Base-by-base conservation (phyloP, 805 yeast species). In the Starmerella vaccinii region DNA sequence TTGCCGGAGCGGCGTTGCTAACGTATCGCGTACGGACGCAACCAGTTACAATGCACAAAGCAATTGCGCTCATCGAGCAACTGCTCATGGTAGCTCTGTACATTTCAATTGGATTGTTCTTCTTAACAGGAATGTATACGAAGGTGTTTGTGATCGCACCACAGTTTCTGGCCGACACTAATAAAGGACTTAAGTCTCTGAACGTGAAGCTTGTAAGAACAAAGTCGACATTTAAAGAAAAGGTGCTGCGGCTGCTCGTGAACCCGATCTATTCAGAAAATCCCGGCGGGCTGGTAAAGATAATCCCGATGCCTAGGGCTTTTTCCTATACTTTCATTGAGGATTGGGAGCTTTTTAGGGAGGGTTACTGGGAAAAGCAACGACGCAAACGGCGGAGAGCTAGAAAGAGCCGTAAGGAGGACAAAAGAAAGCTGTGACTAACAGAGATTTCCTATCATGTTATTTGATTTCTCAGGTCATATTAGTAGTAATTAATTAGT, bases 271-370 rank as follows among this genome's bases (percentile, higher is more conserved):
- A 57, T 46, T 50, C 49, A 30, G 54, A 49, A 24, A 50, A 49
- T 16, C 65, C 63, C 2, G 95, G 95, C 0, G 80, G 83, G 7
- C 87, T 84, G 57, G 87, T 89, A 12, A 89, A 88, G 63, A 64
- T 92, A 8, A 83, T 86, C 9, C 70, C 92, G 49, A 82, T 82
- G 51, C 84, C 97, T 3, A 71, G 95, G 46, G 81, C 81, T 1
- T 92, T 90, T 66, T 78, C 78, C 53, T 80, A 92, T 0, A 89
- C 84, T 45, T 77, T 84, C 6, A 75, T 96, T 55, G 96, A 89
- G 64, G 89, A 87, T 9, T 90, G 98, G 97, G 98, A 90, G 61
- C 66, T 87, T 37, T 90, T 89, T 61, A 69, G 98, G 53, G 85
- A 84, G 58, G 97, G 89, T 64, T 92, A 88, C 63, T 92, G 97